Percentiles rank a stretch among this genome's conserved stretches.
Evolutionary conservation across 2,329 filamentous ascomycete genomes (phyloP).

Genomic region (Aspergillus hiratsukae): DNA sequence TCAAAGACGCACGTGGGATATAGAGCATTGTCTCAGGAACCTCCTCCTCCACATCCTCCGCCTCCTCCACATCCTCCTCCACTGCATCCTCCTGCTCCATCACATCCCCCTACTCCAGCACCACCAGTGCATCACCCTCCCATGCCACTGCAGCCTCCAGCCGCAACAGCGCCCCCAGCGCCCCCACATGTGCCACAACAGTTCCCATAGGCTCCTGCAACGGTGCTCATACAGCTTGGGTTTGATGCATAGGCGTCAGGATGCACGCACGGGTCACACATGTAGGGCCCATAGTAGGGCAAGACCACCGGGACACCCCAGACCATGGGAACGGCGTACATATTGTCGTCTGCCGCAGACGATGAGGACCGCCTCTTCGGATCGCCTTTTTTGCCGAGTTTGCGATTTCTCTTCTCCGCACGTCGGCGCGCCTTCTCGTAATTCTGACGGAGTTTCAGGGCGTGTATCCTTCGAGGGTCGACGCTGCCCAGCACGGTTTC

Average conservation of each 20-base stretch:
- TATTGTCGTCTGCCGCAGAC: conserved; percentile 13
- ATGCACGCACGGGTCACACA: conserved; percentile 40
- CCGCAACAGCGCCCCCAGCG: conserved; percentile 42
- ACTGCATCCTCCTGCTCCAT: conserved; percentile 45
- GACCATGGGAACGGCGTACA: conserved; percentile 31
- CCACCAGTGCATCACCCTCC: conserved; percentile 37
- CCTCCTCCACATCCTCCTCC: too few relatives aligned
- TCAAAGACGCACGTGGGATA: background rate
- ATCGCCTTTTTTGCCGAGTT: conserved; percentile 28
- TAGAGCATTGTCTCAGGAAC: background rate
- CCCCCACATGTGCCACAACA: conserved; percentile 45
- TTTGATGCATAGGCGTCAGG: conserved; percentile 41
- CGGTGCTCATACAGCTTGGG: conserved; percentile 43
- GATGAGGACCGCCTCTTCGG: conserved; percentile 12
- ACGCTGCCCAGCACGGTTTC: conserved; percentile 8
- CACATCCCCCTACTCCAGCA: conserved; percentile 38
- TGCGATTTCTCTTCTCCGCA: conserved; percentile 24
- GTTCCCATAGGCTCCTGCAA: conserved; percentile 39
- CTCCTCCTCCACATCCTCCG: too few relatives aligned
- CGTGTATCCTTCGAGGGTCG: conserved; percentile 27
- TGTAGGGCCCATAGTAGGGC: conserved; percentile 46
- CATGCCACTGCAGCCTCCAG: conserved; percentile 39
- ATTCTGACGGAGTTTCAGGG: conserved; percentile 47
- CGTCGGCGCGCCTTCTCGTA: conserved; percentile 46
- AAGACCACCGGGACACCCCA: conserved; percentile 45